Evolutionary conservation across 192 early-diverging fungal species (phyloP).

Genomic region (Borealophlyctis nickersoniae): DNA sequence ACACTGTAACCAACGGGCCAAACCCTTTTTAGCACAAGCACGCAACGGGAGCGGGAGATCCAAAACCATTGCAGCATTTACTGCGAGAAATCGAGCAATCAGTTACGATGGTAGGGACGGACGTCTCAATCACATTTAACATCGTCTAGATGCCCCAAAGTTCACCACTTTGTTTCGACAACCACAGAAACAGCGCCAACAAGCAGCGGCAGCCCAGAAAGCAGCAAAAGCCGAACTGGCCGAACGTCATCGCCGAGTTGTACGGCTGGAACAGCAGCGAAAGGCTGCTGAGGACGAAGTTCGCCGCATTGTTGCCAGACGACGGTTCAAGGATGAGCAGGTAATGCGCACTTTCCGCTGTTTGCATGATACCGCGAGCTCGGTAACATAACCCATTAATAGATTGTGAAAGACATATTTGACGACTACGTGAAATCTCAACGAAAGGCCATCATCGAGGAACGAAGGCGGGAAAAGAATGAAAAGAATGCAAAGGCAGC

Average conservation of each 20-base stretch:
- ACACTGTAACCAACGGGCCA: neutral
- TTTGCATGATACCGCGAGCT: too few relatives aligned
- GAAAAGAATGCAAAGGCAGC: conserved; percentile 4
- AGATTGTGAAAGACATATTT: conserved; percentile 9
- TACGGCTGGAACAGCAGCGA: neutral
- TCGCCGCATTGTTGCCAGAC: neutral
- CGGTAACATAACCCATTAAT: too few relatives aligned
- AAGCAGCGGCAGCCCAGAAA: neutral
- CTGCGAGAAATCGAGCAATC: neutral
- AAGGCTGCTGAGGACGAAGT: conserved; percentile 5
- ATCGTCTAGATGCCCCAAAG: too few relatives aligned
- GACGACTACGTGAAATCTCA: conserved; percentile 10
- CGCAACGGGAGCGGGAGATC: neutral
- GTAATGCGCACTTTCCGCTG: too few relatives aligned
- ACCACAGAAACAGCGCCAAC: neutral
- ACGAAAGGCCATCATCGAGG: conserved; percentile 21
- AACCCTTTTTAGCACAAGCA: neutral
- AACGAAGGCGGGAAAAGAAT: conserved; percentile 8
- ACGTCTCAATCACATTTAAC: too few relatives aligned
- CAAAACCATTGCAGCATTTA: neutral
- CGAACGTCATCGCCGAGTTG: conserved; percentile 15
- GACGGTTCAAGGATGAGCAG: conserved; percentile 9
- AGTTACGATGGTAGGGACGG: neutral
- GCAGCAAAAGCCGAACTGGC: neutral
- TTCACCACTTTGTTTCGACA: too few relatives aligned